Conservation (phyloP, 1,284 basidiomycete genomes). For the Leccinum pachyderme region DNA sequence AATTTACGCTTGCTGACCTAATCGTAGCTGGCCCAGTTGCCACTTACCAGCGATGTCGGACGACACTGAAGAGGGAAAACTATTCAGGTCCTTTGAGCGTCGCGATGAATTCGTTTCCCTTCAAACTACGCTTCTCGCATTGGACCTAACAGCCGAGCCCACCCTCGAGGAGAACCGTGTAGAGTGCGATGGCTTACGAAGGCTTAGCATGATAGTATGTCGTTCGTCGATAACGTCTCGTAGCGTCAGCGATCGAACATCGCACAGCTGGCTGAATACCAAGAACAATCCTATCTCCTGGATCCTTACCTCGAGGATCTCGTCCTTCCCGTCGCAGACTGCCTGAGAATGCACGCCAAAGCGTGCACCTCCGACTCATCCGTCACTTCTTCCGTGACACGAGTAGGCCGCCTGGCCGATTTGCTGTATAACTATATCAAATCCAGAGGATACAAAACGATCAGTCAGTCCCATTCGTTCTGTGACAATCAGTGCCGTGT, state of each 20-base stretch:
- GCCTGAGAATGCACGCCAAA: constrained; percentile 61
- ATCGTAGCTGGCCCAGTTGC: constrained; percentile 2
- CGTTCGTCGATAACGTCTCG: constrained; percentile 4
- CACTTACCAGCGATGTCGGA: constrained; percentile 30
- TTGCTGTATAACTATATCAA: constrained; percentile 87
- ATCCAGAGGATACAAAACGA: constrained; percentile 88
- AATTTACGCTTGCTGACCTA: constrained; percentile 21
- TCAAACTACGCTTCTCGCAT: constrained; percentile 51
- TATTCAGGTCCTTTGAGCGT: constrained; percentile 60
- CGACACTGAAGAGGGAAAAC: constrained; percentile 40
- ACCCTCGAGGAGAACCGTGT: constrained; percentile 47
- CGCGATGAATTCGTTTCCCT: constrained; percentile 54
- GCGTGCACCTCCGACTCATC: constrained; percentile 38
- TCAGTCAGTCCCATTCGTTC: constrained; percentile 56
- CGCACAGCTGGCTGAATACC: constrained; percentile 81
- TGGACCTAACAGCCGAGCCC: constrained; percentile 48
- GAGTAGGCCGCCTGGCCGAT: constrained; percentile 55
- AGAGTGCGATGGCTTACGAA: constrained; percentile 42
- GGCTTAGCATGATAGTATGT: constrained; percentile 37
- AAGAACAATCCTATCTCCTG: constrained; percentile 92
- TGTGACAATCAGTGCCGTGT: constrained; percentile 1
- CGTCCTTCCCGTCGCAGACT: constrained; percentile 72
- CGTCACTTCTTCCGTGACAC: constrained; percentile 36
- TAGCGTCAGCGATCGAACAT: constrained; percentile 1
- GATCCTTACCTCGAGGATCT: constrained; percentile 92